Percentiles rank a stretch among this genome's conserved stretches.
Conservation (phyloP, 2,329 filamentous ascomycete genomes). For the Penicillium sp. region DNA sequence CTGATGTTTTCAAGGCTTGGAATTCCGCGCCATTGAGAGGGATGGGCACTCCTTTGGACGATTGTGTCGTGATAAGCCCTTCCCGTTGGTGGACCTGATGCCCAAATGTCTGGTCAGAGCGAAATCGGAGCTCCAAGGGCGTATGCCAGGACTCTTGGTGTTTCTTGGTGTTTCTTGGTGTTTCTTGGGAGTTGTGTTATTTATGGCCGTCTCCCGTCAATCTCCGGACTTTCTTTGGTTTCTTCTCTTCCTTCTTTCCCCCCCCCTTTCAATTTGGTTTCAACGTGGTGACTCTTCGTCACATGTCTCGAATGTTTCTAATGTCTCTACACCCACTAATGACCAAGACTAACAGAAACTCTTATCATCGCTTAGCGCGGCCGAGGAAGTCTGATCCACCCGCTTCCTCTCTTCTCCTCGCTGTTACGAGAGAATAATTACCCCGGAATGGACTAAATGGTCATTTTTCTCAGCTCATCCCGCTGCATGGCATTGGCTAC, state of each 20-base stretch:
- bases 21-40: background rate
- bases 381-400: conserved; percentile 21
- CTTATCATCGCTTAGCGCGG: conserved; percentile 18
- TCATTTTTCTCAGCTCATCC: background rate
- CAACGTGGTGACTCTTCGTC: background rate
- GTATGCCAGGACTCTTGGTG: conserved; percentile 5
- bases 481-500: background rate
- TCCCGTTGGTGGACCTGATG: conserved; percentile 8
- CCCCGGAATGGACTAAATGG: conserved; percentile 20
- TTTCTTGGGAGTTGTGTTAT: background rate
- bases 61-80: background rate
- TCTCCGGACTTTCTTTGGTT: background rate
- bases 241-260: background rate
- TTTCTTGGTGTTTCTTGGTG: conserved; percentile 6
- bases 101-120: background rate
- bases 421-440: conserved; percentile 29
- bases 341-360: conserved; percentile 8
- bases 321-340: background rate
- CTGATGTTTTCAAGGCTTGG: background rate
- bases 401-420: conserved; percentile 1
- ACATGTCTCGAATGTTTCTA: background rate
- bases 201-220: background rate
- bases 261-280: background rate
- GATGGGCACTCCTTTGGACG: background rate
- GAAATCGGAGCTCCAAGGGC: conserved; percentile 9